These are phyloP conservation scores for Gamarada debralockiae DNA, from an alignment of 495 filamentous ascomycete genomes.

Conservation along the genomic window DNA sequence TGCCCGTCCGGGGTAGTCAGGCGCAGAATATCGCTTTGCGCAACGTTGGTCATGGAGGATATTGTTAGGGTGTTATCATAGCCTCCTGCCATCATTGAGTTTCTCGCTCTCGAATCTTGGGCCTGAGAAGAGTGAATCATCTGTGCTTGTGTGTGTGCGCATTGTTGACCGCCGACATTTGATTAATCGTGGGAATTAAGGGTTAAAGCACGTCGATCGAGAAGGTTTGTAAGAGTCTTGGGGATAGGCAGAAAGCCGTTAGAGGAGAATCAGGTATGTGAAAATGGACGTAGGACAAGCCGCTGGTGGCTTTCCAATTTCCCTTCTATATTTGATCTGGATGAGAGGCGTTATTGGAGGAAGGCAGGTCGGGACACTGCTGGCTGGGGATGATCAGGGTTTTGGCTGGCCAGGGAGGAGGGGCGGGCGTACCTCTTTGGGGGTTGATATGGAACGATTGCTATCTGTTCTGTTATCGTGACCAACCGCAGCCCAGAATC, in stretches of 20 bases:
- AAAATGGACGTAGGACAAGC: neutral
- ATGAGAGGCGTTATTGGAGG: neutral
- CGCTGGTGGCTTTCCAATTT: neutral
- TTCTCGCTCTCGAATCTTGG: neutral
- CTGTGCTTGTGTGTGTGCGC: constrained; percentile 3
- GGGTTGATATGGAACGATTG: neutral
- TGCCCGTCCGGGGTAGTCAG: constrained; percentile 13
- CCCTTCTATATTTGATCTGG: neutral
- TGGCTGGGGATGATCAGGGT: neutral
- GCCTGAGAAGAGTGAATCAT: constrained; percentile 14
- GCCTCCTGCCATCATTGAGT: constrained; percentile 9
- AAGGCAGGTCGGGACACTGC: neutral
- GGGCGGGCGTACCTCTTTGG: neutral
- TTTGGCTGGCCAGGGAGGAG: neutral
- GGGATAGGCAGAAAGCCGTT: neutral
- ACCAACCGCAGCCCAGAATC: neutral
- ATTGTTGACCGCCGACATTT: neutral
- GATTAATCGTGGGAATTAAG: too few species aligned
- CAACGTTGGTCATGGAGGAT: constrained; percentile 8
- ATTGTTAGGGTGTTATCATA: constrained; percentile 21
- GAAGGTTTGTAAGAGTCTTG: neutral
- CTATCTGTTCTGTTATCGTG: neutral
- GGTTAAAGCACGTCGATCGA: neutral
- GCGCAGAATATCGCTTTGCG: constrained; percentile 21
- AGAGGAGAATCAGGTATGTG: neutral